Percentiles rank a stretch among this genome's conserved stretches.
Evolutionary conservation across 2,329 filamentous ascomycete genomes (phyloP).

Genomic region (Fusarium sp.): DNA sequence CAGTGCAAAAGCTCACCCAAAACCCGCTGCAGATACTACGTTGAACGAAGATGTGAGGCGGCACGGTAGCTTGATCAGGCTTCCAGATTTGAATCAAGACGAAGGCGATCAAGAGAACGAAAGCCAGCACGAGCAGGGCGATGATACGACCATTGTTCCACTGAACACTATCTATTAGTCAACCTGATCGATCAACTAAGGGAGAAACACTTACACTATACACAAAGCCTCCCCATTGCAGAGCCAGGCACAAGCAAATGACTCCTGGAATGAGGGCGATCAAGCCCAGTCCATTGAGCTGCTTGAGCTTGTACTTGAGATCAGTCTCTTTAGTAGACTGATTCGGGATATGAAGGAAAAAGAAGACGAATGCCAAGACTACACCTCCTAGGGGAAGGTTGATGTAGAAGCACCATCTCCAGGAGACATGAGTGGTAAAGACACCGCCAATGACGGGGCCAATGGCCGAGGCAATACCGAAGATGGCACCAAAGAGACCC

Average conservation of each 20-base stretch:
- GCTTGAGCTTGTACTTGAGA: constrained; percentile 12
- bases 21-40: constrained; percentile 58
- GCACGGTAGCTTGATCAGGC: constrained; percentile 58
- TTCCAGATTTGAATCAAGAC: constrained; percentile 55
- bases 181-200: too few species aligned
- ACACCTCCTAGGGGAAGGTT: constrained; percentile 56
- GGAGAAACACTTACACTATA: constrained; percentile 10
- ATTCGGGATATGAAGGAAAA: constrained; percentile 41
- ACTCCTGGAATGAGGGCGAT: constrained; percentile 65
- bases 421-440: constrained; percentile 50
- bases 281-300: constrained; percentile 61
- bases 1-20: constrained; percentile 47
- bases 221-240: constrained; percentile 60
- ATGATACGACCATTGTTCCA: constrained; percentile 12
- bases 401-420: constrained; percentile 58
- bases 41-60: constrained; percentile 59
- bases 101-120: constrained; percentile 60
- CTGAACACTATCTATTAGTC: not conserved
- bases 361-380: constrained; percentile 46
- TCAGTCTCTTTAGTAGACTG: constrained; percentile 35
- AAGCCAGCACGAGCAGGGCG: constrained; percentile 58
- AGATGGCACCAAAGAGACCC: constrained; percentile 58
- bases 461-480: constrained; percentile 56
- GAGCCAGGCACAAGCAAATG: constrained; percentile 62
- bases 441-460: constrained; percentile 51